phyloP scores from a whole-genome alignment of 2,329 filamentous ascomycete genomes.

The Alternaria gansuensis region DNA sequence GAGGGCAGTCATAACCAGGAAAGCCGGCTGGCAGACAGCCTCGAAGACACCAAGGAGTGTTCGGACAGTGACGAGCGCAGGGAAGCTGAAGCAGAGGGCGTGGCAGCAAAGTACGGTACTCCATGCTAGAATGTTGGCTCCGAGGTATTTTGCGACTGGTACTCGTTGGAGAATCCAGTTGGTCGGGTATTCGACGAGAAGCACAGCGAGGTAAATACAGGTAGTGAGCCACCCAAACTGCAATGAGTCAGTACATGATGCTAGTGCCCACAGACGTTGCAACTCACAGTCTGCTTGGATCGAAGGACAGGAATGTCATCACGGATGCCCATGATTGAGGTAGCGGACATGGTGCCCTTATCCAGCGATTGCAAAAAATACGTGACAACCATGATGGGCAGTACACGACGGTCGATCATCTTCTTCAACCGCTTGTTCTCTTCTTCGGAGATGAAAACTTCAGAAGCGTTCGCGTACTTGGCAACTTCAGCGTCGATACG shows the following conservation, averaged over 20 bases:
- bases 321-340: constrained; percentile 69
- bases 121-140: constrained; percentile 71
- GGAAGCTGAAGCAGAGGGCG: constrained; percentile 68
- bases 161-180: constrained; percentile 71
- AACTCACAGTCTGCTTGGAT: constrained; percentile 41
- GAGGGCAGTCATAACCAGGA: constrained; percentile 72
- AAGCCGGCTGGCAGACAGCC: constrained; percentile 72
- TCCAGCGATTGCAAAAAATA: constrained; percentile 76
- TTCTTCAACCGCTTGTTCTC: constrained; percentile 69
- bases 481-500: constrained; percentile 75
- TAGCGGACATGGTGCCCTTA: constrained; percentile 71
- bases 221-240: constrained; percentile 77
- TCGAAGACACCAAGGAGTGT: constrained; percentile 76
- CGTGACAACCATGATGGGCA: constrained; percentile 75
- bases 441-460: constrained; percentile 66
- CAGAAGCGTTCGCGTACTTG: constrained; percentile 68
- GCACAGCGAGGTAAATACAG: constrained; percentile 76
- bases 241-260: constrained; percentile 13
- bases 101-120: constrained; percentile 68
- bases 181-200: constrained; percentile 76
- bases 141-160: constrained; percentile 73
- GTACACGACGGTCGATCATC: constrained; percentile 72
- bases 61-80: constrained; percentile 67
- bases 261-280: constrained; percentile 4
- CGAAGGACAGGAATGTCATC: constrained; percentile 48